phyloP scores from a whole-genome alignment of 345 rosid genomes.

The Durio zibethinus region DNA sequence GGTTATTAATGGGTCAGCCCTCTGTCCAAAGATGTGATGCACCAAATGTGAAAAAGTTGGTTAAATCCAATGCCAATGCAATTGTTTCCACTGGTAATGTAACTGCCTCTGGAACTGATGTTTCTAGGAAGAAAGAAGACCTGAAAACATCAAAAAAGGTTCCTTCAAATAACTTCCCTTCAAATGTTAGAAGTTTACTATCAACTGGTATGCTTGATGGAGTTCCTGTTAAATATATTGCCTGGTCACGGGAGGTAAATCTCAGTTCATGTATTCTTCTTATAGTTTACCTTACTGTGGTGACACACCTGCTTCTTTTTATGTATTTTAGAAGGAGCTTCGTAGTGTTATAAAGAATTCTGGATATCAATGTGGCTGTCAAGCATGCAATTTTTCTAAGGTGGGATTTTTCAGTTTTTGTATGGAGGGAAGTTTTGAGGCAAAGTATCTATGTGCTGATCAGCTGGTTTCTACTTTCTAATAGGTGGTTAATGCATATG shows the following conservation, averaged over 20 bases:
- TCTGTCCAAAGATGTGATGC: slow-evolving; percentile 27
- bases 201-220: slow-evolving; percentile 68
- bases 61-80: slow-evolving; percentile 26
- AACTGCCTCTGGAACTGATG: slow-evolving; percentile 19
- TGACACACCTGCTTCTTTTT: slow-evolving; percentile 21
- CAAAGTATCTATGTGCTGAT: neutral
- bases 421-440: neutral
- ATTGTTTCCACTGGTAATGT: slow-evolving; percentile 14
- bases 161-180: slow-evolving; percentile 44
- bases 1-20: slow-evolving; percentile 43
- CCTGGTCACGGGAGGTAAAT: slow-evolving; percentile 57
- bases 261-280: neutral
- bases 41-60: slow-evolving; percentile 26
- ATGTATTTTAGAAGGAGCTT: slow-evolving; percentile 46
- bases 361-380: slow-evolving; percentile 58
- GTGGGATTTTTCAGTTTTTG: slow-evolving; percentile 25
- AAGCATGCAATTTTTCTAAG: slow-evolving; percentile 49
- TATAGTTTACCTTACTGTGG: slow-evolving; percentile 5
- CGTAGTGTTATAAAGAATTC: slow-evolving; percentile 47
- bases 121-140: slow-evolving; percentile 37
- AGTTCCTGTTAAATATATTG: slow-evolving; percentile 48
- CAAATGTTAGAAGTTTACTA: slow-evolving; percentile 56
- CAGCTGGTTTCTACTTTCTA: neutral
- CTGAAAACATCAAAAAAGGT: slow-evolving; percentile 31
- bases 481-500: slow-evolving; percentile 50